Percentiles rank a stretch among this genome's conserved stretches.
Evolutionary conservation across 1,284 basidiomycete species (phyloP).

Genomic region (Psilocybe mexicana): DNA sequence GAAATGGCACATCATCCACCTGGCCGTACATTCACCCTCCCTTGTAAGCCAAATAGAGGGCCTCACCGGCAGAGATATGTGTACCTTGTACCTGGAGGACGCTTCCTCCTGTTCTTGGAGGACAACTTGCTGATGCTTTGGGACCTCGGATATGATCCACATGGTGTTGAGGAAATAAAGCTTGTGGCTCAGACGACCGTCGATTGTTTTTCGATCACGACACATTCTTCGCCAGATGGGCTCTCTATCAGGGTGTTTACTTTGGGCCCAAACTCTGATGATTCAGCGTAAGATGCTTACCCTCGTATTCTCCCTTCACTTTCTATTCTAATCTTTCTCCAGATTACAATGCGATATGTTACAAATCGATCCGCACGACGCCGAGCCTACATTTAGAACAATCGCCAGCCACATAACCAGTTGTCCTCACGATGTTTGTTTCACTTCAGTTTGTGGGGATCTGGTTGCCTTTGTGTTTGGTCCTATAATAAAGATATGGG

Average conservation of each 20-base stretch:
- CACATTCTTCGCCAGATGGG: conserved; percentile 6
- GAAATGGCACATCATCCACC: neutral
- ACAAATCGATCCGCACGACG: conserved; percentile 5
- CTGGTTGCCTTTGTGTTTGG: conserved; percentile 11
- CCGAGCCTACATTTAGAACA: neutral
- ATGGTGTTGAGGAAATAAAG: neutral
- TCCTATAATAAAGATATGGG: conserved; percentile 13
- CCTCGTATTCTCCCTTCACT: neutral
- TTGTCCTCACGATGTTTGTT: neutral
- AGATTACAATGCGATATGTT: conserved; percentile 4
- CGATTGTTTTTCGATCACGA: neutral
- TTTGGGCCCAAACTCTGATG: neutral
- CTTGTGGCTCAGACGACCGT: neutral
- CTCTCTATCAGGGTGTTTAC: neutral
- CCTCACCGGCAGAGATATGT: neutral
- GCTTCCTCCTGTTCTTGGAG: conserved; percentile 12
- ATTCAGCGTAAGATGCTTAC: neutral
- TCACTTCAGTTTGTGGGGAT: conserved; percentile 14
- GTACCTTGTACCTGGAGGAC: conserved; percentile 19
- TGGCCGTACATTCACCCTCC: no score
- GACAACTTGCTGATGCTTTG: conserved; percentile 3
- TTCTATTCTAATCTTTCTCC: neutral
- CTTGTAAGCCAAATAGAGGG: no score
- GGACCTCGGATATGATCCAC: conserved; percentile 9
- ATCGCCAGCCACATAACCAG: conserved; percentile 1